phyloP scores from a whole-genome alignment of 1,284 basidiomycete species.

The Phlebopus sp. region DNA sequence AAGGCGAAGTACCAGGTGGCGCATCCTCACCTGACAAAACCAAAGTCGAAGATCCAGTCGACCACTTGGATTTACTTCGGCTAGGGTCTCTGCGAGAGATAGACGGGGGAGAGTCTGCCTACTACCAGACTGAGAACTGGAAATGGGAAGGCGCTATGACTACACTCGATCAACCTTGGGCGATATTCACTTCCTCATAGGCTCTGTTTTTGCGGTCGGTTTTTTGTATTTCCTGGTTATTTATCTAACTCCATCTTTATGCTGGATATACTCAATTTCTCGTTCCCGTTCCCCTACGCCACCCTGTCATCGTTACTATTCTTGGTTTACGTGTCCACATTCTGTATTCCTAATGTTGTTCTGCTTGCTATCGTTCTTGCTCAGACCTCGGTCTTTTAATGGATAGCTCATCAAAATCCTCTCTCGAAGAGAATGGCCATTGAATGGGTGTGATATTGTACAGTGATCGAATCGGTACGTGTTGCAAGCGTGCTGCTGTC shows the following conservation, averaged over 20 bases:
- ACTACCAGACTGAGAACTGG: constrained; percentile 62
- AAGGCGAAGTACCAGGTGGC: constrained; percentile 44
- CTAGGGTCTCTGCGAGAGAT: constrained; percentile 66
- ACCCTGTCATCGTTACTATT: constrained; percentile 34
- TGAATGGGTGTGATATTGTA: constrained; percentile 9
- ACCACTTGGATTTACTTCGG: constrained; percentile 48
- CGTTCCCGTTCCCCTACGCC: constrained; percentile 4
- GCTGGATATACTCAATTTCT: constrained; percentile 34
- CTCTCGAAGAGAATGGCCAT: constrained; percentile 4
- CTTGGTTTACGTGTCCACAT: constrained; percentile 37
- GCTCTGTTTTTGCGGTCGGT: constrained; percentile 22
- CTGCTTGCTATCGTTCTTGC: constrained; percentile 37
- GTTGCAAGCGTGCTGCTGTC: neutral
- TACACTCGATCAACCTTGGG: constrained; percentile 67
- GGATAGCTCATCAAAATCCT: constrained; percentile 23
- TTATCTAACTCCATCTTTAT: constrained; percentile 39
- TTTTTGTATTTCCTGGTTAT: constrained; percentile 25
- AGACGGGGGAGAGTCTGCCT: constrained; percentile 71
- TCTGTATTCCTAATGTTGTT: constrained; percentile 41
- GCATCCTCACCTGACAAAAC: constrained; percentile 36
- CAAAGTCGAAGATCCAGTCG: constrained; percentile 47
- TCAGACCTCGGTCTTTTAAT: constrained; percentile 37
- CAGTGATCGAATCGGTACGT: constrained; percentile 3
- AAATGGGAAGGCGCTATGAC: constrained; percentile 72
- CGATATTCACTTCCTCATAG: constrained; percentile 60